Base-by-base conservation (phyloP, 2,329 filamentous ascomycete genomes). In the Colletotrichum salicis region DNA sequence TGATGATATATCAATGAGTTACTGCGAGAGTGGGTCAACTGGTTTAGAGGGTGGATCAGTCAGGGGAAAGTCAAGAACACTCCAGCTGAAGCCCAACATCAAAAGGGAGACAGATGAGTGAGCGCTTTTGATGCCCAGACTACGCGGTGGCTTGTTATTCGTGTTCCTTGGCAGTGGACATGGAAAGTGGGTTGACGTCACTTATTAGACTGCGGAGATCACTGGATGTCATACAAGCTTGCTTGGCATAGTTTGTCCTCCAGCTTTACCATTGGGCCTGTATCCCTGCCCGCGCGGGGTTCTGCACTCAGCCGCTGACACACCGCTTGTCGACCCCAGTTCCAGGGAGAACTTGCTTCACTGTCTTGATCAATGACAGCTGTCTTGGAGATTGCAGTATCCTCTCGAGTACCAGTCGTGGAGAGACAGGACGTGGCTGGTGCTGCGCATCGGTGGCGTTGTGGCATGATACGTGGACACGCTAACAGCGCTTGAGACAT, bases 281-380 rank as follows among this genome's bases (percentile, higher is more conserved):
- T 15, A 64, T 56, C 61, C 61, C 61, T 64, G 51, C 35, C 24
- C 19, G 61, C 61, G 61, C 61, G 61, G 61, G 61, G 61, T 41
- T 64, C 51, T 55, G 35, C 48, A 22, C 51, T 64, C 61, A 64
- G 61, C 61, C 61, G 51, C 61, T 64, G 61, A 64, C 61, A 64
- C 61, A 64, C 61, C 61, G 61, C 61, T 64, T 56, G 51, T 64
- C 51, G 24, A 56, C 51, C 22, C 61, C 48, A 45, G 48, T 56
- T 56, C 22, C 51, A 5, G 24, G 22, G 5, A 56, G 51, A 37
- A 35, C 29, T 22, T 52, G 60, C 5, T 19, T 15, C n/a, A 5
- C 19, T 33, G 60, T n/a, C 52, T 29, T 45, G 19, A 27, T n/a
- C 60, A 33, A 63, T 56, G 61, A 64, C 19, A 56, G 33, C 24